Conservation (phyloP, 2,329 filamentous ascomycete genomes). For the Claviceps sp. region DNA sequence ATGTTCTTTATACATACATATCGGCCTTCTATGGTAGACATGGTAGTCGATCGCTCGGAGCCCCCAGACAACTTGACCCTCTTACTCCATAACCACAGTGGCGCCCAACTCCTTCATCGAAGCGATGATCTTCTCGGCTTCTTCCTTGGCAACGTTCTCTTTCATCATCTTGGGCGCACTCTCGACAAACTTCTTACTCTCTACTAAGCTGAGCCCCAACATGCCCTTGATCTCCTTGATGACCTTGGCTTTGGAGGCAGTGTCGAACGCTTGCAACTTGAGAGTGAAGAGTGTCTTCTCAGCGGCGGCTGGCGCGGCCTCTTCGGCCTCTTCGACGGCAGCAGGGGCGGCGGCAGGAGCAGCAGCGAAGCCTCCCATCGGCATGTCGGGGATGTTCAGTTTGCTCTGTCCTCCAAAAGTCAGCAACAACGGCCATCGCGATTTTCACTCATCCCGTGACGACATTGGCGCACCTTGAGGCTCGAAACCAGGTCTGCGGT, state of each 20-base stretch:
- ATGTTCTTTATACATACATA: slow-evolving; percentile 24
- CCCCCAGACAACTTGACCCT: neutral
- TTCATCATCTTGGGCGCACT: slow-evolving; percentile 97
- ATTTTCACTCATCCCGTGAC: neutral
- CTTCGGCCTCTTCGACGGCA: slow-evolving; percentile 71
- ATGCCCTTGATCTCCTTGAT: slow-evolving; percentile 99
- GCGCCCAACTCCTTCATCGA: slow-evolving; percentile 87
- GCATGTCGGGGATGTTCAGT: slow-evolving; percentile 96
- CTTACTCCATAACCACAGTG: slow-evolving; percentile 79
- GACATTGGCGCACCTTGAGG: slow-evolving; percentile 59
- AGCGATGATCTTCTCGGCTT: slow-evolving; percentile 96
- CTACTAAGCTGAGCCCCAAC: slow-evolving; percentile 88
- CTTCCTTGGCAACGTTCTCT: slow-evolving; percentile 97
- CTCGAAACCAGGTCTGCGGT: slow-evolving; percentile 90
- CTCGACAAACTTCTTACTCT: slow-evolving; percentile 99
- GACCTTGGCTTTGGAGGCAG: slow-evolving; percentile 86
- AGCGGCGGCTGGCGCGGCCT: slow-evolving; percentile 74
- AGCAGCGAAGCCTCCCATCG: slow-evolving; percentile 78
- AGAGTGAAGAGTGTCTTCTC: slow-evolving; percentile 97
- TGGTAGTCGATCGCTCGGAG: slow-evolving; percentile 9
- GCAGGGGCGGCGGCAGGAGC: slow-evolving; percentile 48
- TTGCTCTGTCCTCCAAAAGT: slow-evolving; percentile 46
- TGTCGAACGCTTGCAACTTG: slow-evolving; percentile 84
- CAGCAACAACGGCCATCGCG: neutral
- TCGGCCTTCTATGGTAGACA: slow-evolving; percentile 19